Evolutionary conservation across 768 basidiomycete genomes (phyloP), one percentile per base, ranked within the genome.

Genomic region (Krasilnikovozyma curviuscula): DNA sequence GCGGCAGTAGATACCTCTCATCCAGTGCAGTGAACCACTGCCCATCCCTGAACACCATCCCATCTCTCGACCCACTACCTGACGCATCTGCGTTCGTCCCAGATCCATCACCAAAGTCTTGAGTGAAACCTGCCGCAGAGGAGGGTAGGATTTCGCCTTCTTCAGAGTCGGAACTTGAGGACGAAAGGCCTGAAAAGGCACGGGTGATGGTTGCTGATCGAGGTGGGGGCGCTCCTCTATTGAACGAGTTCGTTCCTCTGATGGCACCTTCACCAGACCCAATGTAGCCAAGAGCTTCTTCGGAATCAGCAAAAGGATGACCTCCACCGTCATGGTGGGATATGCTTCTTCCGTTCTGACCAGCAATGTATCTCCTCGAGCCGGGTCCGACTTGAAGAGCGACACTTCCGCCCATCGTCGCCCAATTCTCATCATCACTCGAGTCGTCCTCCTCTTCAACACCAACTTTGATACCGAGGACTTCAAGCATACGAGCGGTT

Each of bases 1-100:
- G 68, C 19, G 89, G 89, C 3, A 97, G 66, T 18, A 98, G 68
- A 63, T 91, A 98, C 55, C 85, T 73, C 66, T 98, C 88, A 65
- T 98, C 91, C 32, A 98, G 66, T 38, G 79, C 72, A 57, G 88
- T 86, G 77, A 95, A 95, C 86, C 88, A 95, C 63, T 83, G 83
- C 25, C 83, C 79, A 45, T 91, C 85, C 10, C 64, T 50, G 59
- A 67, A 67, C 1, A 67, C 62, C 62, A 64, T 63, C 31, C 61
- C 64, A 30, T 53, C 54, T 30, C 39, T 47, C 49, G 33, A 53
- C 23, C 24, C 28, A 38, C 37, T 19, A 21, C 23, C 32, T 32
- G 48, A 40, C 21, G 40, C 47, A 30, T 37, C 3, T 24, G 5
- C 13, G 7, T 19, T 16, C 37, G 27, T 14, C 34, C 18, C n/a